Conservation (phyloP, 108 stramenopile genomes). For the Aureococcus anophagefferens region DNA sequence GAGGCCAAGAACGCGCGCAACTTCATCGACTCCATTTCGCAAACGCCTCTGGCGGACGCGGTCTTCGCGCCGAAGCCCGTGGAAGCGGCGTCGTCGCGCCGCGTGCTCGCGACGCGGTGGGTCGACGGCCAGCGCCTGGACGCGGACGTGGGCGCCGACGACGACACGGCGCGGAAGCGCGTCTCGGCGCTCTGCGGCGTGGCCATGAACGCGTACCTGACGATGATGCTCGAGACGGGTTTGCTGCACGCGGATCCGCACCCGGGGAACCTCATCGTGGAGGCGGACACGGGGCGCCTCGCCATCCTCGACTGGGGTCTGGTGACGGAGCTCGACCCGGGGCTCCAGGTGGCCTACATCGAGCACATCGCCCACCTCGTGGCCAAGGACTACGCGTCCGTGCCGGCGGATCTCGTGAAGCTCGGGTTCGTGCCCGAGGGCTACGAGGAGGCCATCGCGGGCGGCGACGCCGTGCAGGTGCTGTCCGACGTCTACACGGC, state of each 20-base stretch:
- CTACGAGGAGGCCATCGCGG: slow-evolving; percentile 62
- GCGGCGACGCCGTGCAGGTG: slow-evolving; percentile 72
- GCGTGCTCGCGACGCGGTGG: slow-evolving; percentile 82
- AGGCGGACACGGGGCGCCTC: slow-evolving; percentile 71
- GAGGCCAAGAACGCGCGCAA: slow-evolving; percentile 73
- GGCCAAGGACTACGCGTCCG: slow-evolving; percentile 74
- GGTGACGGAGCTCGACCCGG: slow-evolving; percentile 68
- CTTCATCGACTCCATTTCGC: slow-evolving; percentile 54
- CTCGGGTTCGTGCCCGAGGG: slow-evolving; percentile 75
- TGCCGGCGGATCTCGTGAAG: slow-evolving; percentile 71
- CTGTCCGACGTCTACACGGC: slow-evolving; percentile 74
- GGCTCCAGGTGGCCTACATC: slow-evolving; percentile 66
- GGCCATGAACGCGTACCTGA: slow-evolving; percentile 77
- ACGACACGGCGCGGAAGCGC: slow-evolving; percentile 44
- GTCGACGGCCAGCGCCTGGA: slow-evolving; percentile 81
- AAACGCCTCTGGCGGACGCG: slow-evolving; percentile 60
- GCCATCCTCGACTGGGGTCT: slow-evolving; percentile 93
- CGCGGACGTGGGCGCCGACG: not conserved
- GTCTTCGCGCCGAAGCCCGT: slow-evolving; percentile 65
- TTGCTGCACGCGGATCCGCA: slow-evolving; percentile 48
- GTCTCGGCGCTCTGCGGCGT: slow-evolving; percentile 68
- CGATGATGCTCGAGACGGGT: slow-evolving; percentile 66
- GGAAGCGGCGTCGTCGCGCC: slow-evolving; percentile 55
- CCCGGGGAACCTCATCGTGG: slow-evolving; percentile 62
- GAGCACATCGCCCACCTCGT: slow-evolving; percentile 92